Conservation (phyloP, 108 stramenopile genomes). For the Cyclotella kingstonii region DNA sequence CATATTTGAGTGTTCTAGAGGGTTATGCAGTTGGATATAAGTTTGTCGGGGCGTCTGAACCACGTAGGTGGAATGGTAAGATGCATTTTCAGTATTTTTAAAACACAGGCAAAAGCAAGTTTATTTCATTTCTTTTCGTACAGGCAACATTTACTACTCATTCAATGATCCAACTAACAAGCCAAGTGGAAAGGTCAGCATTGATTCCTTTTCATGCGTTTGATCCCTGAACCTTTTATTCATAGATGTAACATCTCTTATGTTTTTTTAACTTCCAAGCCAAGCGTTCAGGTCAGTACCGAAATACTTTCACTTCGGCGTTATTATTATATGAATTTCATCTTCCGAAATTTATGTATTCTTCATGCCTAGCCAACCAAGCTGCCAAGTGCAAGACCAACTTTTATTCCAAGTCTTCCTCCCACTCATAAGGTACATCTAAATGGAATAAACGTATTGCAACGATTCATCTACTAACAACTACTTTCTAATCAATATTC, state of each 20-base stretch:
- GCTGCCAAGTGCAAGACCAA: not conserved
- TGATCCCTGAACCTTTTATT: not conserved
- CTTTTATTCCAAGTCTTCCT: too few species aligned
- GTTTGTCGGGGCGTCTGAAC: slow-evolving; percentile 1
- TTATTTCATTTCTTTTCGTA: not conserved
- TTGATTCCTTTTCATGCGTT: not conserved
- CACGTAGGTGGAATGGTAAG: slow-evolving; percentile 20
- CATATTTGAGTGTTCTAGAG: slow-evolving; percentile 6
- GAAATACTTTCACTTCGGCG: too few species aligned
- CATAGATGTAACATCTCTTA: too few species aligned
- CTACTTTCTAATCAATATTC: too few species aligned
- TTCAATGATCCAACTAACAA: not conserved
- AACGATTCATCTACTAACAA: too few species aligned
- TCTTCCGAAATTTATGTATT: not conserved
- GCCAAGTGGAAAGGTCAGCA: too few species aligned
- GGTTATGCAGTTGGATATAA: slow-evolving; percentile 8
- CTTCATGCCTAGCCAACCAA: not conserved
- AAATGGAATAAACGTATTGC: slow-evolving; percentile 2
- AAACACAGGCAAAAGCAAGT: not conserved
- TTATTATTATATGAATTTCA: too few species aligned
- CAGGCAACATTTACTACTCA: slow-evolving; percentile 1
- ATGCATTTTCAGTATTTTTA: not conserved
- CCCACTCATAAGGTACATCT: slow-evolving; percentile 21
- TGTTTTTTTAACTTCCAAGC: too few species aligned
- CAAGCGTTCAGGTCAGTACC: too few species aligned